Evolutionary conservation across 192 early-diverging fungal genomes (phyloP).

Genomic region (Podila horticola): DNA sequence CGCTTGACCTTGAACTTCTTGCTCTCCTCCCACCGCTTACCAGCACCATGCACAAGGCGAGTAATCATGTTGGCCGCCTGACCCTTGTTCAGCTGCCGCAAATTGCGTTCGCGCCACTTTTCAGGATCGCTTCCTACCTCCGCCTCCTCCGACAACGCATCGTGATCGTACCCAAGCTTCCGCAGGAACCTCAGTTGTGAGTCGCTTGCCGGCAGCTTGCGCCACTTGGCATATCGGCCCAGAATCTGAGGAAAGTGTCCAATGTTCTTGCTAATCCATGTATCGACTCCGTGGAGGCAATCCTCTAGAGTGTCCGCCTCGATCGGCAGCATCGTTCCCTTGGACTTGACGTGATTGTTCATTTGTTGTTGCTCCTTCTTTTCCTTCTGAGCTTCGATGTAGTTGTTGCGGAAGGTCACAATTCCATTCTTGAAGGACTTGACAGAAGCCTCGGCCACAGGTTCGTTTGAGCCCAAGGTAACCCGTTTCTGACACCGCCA

Average conservation of each 20-base stretch:
- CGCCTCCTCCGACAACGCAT: slow-evolving; percentile 8
- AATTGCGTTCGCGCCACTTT: not conserved
- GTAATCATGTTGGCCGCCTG: slow-evolving; percentile 78
- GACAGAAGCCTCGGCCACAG: not conserved
- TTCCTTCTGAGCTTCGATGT: not conserved
- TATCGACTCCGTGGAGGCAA: slow-evolving; percentile 75
- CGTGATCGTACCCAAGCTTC: slow-evolving; percentile 52
- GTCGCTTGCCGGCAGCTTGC: slow-evolving; percentile 58
- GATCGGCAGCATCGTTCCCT: slow-evolving; percentile 36
- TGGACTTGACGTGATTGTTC: slow-evolving; percentile 6
- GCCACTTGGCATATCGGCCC: slow-evolving; percentile 64
- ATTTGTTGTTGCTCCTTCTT: not conserved
- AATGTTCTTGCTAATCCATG: slow-evolving; percentile 54
- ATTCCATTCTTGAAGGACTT: not conserved
- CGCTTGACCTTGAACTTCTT: slow-evolving; percentile 36
- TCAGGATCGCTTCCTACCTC: not conserved
- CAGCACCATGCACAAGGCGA: slow-evolving; percentile 61
- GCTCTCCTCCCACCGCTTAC: slow-evolving; percentile 55
- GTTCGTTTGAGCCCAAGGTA: slow-evolving; percentile 13
- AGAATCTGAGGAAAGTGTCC: slow-evolving; percentile 22
- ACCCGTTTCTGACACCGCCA: slow-evolving; percentile 42
- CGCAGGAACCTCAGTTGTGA: slow-evolving; percentile 62
- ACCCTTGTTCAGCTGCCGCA: slow-evolving; percentile 62
- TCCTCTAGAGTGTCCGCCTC: slow-evolving; percentile 58
- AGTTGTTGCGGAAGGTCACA: slow-evolving; percentile 35